Evolutionary conservation across 768 basidiomycete species (phyloP), one percentile per base, ranked within the genome.

Genomic region (Lactarius pseudohatsudake): DNA sequence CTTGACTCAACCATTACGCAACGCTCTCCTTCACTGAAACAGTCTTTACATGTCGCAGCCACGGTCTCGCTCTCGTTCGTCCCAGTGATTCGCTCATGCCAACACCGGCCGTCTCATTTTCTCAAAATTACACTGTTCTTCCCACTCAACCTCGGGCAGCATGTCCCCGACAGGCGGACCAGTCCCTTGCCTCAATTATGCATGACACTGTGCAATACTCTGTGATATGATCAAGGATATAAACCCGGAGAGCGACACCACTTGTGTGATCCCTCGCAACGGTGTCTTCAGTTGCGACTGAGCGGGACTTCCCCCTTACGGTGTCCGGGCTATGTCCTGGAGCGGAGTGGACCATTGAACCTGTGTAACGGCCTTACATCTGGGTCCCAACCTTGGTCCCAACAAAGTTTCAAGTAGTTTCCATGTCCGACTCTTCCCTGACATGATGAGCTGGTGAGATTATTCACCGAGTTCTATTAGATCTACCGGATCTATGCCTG

Each of bases 1-100:
- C 45, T 40, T 54, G 50, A 30, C 53, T 20, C 28, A 40, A 38
- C 10, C 26, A 57, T 62, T 34, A 62, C 36, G 47, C 61, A n/a
- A 40, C 36, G 28, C 45, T 34, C 38, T 15, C 34, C 15, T 11
- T 50, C 15, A 28, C 16, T 22, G 38, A n/a, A 59, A 9, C n/a
- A 28, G 16, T 40, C 53, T 16, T 53, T 28, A 26, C 10, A 13
- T 22, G 59, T 16, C 11, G 56, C 41, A 45, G 4, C 26, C 53
- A 45, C 26, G 4, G 34, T 8, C 30, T 20, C 28, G 16, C 16
- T n/a, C 20, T 45, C 43, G 9, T 62, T 53, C 45, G 13, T 32
- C n/a, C 18, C 18, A 36, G 54, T 30, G 16, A 41, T 32, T 15
- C 57, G 32, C 6, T 26, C n/a, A 30, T 40, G 34, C 16, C 16